Base-by-base conservation (phyloP, 306 rosid species). In the Ormosia semicastrata region DNA sequence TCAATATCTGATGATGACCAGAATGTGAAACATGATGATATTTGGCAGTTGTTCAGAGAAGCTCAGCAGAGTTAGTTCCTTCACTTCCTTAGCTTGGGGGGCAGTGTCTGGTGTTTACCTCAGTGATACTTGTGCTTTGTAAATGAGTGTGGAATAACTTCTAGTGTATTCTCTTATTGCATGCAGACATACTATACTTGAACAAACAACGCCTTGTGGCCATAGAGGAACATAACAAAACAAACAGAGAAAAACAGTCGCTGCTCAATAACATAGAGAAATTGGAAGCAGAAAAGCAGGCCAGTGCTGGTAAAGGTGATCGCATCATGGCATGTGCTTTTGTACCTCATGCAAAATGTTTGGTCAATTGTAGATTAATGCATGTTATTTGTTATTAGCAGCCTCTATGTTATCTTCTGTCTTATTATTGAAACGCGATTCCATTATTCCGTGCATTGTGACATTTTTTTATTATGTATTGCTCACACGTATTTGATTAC, bases 1-100 rank as follows among this genome's bases (percentile, higher is more conserved):
- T 34, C 75, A 15, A 56, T 88, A 32, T 65, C 88, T 17, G 50
- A 78, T 33, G 91, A 80, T 50, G 88, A 66, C 63, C 64, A 72
- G 52, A 82, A 74, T 72, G 84, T 53, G 68, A 87, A 86, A 43
- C 81, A 66, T 15, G 75, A 37, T 53, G 86, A 90, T 15, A 82
- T 92, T 85, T 90, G 94, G 97, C 24, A 77, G 66, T 88, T 87
- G 74, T 94, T 94, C 87, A 86, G 77, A 74, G 97, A 91, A 89
- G 97, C 98, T 82, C 97, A 92, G 86, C 94, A 81, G 79, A 94
- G 98, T 94, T 84, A 82, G 87, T 89, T 33, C 68, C 74, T 40
- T 77, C 78, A 15, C 64, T 12, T 18, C 4, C 37, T 56, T 32
- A 4, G 49, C 59, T 57, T 73, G 39, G 80, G 53, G 32, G 34